Percentiles rank a stretch among this genome's conserved stretches.
These are phyloP conservation scores for Ocimum tenuiflorum DNA, from an alignment of 257 asterid species.

Conservation along the genomic window DNA sequence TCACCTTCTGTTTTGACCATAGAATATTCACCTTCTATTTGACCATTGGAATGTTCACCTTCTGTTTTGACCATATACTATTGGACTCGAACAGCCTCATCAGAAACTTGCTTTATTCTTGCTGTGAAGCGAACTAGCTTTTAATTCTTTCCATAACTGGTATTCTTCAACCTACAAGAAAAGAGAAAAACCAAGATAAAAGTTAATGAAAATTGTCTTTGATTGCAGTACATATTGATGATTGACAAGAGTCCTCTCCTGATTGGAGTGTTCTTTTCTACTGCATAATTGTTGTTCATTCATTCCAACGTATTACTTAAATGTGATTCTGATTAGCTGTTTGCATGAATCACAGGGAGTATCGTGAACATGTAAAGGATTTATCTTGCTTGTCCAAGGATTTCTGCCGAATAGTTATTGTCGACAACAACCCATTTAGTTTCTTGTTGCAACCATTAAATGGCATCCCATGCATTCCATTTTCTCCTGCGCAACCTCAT, in stretches of 20 bases:
- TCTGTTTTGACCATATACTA: not conserved
- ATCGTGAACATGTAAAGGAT: conserved; percentile 87
- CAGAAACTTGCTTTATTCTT: not conserved
- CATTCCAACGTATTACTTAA: not conserved
- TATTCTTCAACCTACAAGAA: not conserved
- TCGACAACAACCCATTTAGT: conserved; percentile 94
- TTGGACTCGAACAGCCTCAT: conserved; percentile 4
- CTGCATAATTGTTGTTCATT: not conserved
- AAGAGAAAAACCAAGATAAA: not conserved
- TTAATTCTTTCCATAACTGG: not conserved
- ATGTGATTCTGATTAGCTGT: conserved; percentile 3
- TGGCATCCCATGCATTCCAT: conserved; percentile 83
- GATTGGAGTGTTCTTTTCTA: not conserved
- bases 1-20: too few species aligned
- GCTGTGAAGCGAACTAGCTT: not conserved
- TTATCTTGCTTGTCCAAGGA: conserved; percentile 67
- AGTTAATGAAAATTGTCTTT: not conserved
- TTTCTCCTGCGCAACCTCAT: conserved; percentile 59
- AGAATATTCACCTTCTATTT: too few species aligned
- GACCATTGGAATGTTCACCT: too few species aligned
- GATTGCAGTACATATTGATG: not conserved
- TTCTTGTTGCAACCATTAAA: conserved; percentile 87
- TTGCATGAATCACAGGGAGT: conserved; percentile 51
- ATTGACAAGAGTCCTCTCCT: not conserved
- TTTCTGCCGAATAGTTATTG: conserved; percentile 63